These are phyloP conservation scores for Escallonia rubra DNA, from an alignment of 129 eudicot species.

Conservation along the genomic window DNA sequence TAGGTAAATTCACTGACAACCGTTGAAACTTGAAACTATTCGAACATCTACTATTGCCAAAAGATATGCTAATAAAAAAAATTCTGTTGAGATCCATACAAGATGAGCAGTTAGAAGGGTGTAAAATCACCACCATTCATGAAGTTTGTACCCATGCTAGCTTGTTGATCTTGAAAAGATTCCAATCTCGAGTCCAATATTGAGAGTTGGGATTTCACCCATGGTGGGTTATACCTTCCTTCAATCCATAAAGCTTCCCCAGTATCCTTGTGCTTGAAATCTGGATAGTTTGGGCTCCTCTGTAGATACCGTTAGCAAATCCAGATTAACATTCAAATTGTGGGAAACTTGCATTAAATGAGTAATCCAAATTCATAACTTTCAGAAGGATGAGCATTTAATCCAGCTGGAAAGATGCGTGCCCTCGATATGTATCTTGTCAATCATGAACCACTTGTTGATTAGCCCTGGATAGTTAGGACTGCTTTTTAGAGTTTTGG, in stretches of 20 bases:
- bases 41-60: neutral
- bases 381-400: too few relatives aligned
- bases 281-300: slow-evolving; percentile 87
- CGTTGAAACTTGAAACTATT: neutral
- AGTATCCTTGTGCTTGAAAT: slow-evolving; percentile 98
- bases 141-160: slow-evolving; percentile 28
- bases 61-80: neutral
- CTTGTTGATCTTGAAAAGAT: slow-evolving; percentile 39
- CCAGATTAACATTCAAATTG: neutral
- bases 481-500: too few relatives aligned
- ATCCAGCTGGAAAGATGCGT: neutral
- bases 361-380: too few relatives aligned
- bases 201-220: slow-evolving; percentile 91
- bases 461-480: too few relatives aligned
- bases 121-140: slow-evolving; percentile 34
- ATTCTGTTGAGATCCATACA: neutral
- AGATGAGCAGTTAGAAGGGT: slow-evolving; percentile 16
- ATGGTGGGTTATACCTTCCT: slow-evolving; percentile 68
- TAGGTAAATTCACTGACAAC: too few relatives aligned
- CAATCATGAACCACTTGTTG: too few relatives aligned
- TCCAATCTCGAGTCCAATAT: slow-evolving; percentile 68
- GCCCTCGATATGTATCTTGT: neutral
- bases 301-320: slow-evolving; percentile 24
- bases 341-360: too few relatives aligned
- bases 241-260: slow-evolving; percentile 97